Base-by-base conservation (phyloP, 108 stramenopile species). In the Nannochloropsis oceanica region DNA sequence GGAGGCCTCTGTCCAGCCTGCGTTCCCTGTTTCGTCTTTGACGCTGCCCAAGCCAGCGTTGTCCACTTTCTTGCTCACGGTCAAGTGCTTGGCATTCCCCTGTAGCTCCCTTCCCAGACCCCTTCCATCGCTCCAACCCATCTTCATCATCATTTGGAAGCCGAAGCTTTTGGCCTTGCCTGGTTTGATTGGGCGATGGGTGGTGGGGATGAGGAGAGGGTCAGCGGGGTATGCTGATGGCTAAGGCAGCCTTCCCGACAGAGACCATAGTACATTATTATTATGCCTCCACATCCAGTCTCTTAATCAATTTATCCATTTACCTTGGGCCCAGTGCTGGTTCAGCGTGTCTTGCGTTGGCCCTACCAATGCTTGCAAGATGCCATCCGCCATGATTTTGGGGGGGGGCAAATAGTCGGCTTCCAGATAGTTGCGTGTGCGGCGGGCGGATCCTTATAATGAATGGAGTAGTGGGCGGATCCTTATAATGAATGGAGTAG, bases 91-190 rank as follows among this genome's bases (percentile, higher is more conserved):
- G 22, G 79, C 83, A 25, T 85, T 87, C n/a, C 93, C 93, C 27
- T 92, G 88, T 83, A 89, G 88, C 34, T 86, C 73, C 89, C 92
- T 93, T 27, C 93, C 93, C 11, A 92, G 85, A 59, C 93, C 93
- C 59, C 91, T 84, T 73, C 93, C 93, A 50, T 93, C 91, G 18
- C 46, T 86, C 93, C 93, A 93, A 24, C 93, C 93, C 91, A 93
- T 92, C 86, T 92, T 92, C 83, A 87, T 34, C 79, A 93, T 82
- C 84, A 89, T 85, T 80, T 83, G 82, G 85, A 85, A 85, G 27
- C 85, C 88, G 81, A 89, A 85, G 26, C 24, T 26, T 26, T 85
- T 85, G 44, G 42, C 79, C 81, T 85, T 85, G 80, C 82, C 83
- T 73, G 9, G 22, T n/a, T 73, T n/a, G n/a, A n/a, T 0, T 73